phyloP scores from a whole-genome alignment of 208 protist genomes.

The Leishmania guyanensis region DNA sequence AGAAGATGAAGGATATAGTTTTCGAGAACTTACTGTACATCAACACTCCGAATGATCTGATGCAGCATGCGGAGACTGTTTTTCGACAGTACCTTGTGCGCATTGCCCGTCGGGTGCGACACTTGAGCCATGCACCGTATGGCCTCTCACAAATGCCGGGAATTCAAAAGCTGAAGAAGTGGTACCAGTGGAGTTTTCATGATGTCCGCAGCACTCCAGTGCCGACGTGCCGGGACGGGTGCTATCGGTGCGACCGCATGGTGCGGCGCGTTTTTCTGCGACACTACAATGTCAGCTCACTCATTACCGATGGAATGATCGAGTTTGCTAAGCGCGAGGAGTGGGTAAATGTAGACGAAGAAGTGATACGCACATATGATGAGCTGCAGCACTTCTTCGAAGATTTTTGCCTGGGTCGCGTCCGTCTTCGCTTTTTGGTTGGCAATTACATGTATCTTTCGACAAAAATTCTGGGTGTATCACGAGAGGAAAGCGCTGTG shows the following conservation, averaged over 20 bases:
- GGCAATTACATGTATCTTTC: constrained; percentile 82
- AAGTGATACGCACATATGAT: constrained; percentile 36
- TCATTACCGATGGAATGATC: constrained; percentile 54
- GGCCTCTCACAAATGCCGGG: constrained; percentile 75
- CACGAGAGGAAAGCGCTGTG: constrained; percentile 25
- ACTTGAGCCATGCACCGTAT: constrained; percentile 56
- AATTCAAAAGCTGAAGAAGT: constrained; percentile 64
- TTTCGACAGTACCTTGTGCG: constrained; percentile 68
- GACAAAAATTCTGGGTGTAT: constrained; percentile 52
- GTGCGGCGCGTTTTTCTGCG: constrained; percentile 63
- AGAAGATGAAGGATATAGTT: constrained; percentile 38
- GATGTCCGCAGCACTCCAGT: constrained; percentile 53
- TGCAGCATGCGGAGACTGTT: constrained; percentile 43
- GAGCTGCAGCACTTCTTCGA: constrained; percentile 62
- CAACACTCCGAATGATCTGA: constrained; percentile 46
- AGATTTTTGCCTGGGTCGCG: constrained; percentile 56
- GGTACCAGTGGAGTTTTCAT: constrained; percentile 82
- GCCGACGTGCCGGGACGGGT: constrained; percentile 35
- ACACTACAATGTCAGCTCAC: constrained; percentile 63
- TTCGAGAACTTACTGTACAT: constrained; percentile 65
- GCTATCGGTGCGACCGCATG: constrained; percentile 53
- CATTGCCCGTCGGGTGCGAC: constrained; percentile 44
- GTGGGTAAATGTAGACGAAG: constrained; percentile 50
- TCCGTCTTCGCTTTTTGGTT: constrained; percentile 60
- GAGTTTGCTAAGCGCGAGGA: constrained; percentile 58